Conservation (phyloP, 345 rosid genomes). For the Heritiera fomes region DNA sequence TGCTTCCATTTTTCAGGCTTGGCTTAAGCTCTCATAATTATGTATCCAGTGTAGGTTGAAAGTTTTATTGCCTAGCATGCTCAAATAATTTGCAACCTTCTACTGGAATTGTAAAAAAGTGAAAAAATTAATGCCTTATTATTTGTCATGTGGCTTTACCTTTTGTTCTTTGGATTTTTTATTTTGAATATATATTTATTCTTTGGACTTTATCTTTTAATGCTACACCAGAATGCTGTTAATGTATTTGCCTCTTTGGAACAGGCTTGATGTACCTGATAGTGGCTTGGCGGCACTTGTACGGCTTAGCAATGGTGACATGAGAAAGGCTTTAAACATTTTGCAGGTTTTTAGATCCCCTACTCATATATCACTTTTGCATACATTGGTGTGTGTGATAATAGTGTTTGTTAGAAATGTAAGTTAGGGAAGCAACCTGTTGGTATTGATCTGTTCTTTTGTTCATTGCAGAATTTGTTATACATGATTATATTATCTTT, state of each 20-base stretch:
- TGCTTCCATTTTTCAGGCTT: not conserved
- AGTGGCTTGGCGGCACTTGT: constrained; percentile 81
- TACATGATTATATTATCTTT: not conserved
- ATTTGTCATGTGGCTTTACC: not conserved
- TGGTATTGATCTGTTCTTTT: not conserved
- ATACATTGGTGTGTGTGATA: not conserved
- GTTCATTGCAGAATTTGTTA: not conserved
- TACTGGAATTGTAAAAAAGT: not conserved
- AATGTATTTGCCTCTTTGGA: constrained; percentile 11
- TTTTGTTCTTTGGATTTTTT: not conserved
- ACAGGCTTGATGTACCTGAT: constrained; percentile 80
- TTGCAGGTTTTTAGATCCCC: constrained; percentile 63
- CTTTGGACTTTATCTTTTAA: constrained; percentile 5
- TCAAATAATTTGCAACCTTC: not conserved
- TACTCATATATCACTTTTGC: constrained; percentile 8
- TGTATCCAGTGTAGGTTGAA: not conserved
- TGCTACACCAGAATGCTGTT: not conserved
- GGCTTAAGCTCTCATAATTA: not conserved
- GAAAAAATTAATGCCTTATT: constrained; percentile 2
- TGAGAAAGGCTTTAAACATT: constrained; percentile 97
- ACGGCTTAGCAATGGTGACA: constrained; percentile 93
- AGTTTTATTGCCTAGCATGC: not conserved
- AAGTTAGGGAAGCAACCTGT: constrained; percentile 5
- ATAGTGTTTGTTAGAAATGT: constrained; percentile 2
- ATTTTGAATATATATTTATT: not conserved